These are phyloP conservation scores for Sugiyamaella pinicola DNA, from an alignment of 1,139 yeast genomes.

Conservation along the genomic window DNA sequence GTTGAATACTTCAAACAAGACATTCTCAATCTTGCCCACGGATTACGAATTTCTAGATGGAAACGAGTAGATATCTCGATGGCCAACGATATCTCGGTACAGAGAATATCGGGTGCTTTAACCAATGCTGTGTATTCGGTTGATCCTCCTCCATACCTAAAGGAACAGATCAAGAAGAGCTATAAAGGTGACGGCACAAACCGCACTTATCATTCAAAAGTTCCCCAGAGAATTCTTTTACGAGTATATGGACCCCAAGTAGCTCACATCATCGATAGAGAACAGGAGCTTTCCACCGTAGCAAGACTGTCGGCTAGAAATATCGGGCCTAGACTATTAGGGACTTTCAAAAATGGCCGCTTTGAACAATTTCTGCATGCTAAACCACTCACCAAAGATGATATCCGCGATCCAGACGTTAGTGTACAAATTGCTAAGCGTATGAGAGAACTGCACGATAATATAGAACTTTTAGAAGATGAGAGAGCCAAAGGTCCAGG, in stretches of 20 bases:
- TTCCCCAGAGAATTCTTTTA: slow-evolving; percentile 57
- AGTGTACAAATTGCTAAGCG: slow-evolving; percentile 89
- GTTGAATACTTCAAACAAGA: slow-evolving; percentile 83
- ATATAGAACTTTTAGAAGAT: slow-evolving; percentile 61
- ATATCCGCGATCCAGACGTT: slow-evolving; percentile 72
- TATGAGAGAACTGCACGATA: slow-evolving; percentile 90
- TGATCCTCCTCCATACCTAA: slow-evolving; percentile 42
- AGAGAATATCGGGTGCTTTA: slow-evolving; percentile 85
- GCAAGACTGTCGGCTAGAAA: slow-evolving; percentile 71
- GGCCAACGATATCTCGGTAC: slow-evolving; percentile 51
- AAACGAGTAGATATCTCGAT: slow-evolving; percentile 46
- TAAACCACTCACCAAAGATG: slow-evolving; percentile 67
- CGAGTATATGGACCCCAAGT: slow-evolving; percentile 92
- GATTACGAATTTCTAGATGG: slow-evolving; percentile 78
- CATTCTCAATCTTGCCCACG: slow-evolving; percentile 63
- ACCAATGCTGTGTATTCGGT: slow-evolving; percentile 87
- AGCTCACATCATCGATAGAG: slow-evolving; percentile 83
- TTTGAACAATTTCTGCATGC: slow-evolving; percentile 90
- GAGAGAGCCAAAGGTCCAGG: slow-evolving; percentile 63
- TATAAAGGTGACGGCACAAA: slow-evolving; percentile 25
- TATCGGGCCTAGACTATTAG: slow-evolving; percentile 87
- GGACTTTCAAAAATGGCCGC: slow-evolving; percentile 88
- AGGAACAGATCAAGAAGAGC: slow-evolving; percentile 34
- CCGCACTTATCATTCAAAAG: slow-evolving; percentile 37
- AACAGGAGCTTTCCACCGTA: slow-evolving; percentile 70